A percentile compares a stretch with the other conserved stretches of the same genome.
phyloP scores from a whole-genome alignment of 1,284 basidiomycete species.

The Papiliotrema laurentii region DNA sequence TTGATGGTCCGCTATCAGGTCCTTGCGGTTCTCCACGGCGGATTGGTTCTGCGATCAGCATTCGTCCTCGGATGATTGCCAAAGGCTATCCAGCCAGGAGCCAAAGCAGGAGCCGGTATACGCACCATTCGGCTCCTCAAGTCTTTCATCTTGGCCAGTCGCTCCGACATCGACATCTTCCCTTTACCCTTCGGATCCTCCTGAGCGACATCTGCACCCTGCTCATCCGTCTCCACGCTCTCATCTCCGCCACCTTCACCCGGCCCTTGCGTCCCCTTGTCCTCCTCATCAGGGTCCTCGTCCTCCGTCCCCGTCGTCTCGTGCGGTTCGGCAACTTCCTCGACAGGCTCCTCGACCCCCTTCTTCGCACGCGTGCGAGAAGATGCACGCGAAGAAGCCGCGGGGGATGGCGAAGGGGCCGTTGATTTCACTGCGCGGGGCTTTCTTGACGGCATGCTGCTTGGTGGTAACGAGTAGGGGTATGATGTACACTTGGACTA shows the following conservation, averaged over 20 bases:
- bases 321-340: conserved; percentile 6
- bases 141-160: conserved; percentile 69
- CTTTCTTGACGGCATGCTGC: conserved; percentile 22
- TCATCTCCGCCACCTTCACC: conserved; percentile 8
- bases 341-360: conserved; percentile 8
- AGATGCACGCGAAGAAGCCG: conserved; percentile 9
- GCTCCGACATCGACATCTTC: conserved; percentile 56
- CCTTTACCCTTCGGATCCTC: conserved; percentile 12
- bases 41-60: conserved; percentile 60
- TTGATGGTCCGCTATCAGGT: conserved; percentile 74
- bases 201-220: conserved; percentile 7
- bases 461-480: too few species aligned
- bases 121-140: conserved; percentile 72
- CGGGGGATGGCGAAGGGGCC: conserved; percentile 31
- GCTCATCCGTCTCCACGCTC: conserved; percentile 14
- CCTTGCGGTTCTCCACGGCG: conserved; percentile 71
- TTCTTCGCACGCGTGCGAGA: conserved; percentile 5
- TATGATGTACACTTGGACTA: too few species aligned
- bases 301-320: conserved; percentile 7
- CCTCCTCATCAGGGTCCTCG: conserved; percentile 8
- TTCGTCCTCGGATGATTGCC: neutral
- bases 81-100: neutral
- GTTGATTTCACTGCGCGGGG: conserved; percentile 28
- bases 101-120: conserved; percentile 10
- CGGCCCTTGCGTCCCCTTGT: conserved; percentile 7